Conservation (phyloP, 2,329 filamentous ascomycete species). For the Stachybotrys elegans region DNA sequence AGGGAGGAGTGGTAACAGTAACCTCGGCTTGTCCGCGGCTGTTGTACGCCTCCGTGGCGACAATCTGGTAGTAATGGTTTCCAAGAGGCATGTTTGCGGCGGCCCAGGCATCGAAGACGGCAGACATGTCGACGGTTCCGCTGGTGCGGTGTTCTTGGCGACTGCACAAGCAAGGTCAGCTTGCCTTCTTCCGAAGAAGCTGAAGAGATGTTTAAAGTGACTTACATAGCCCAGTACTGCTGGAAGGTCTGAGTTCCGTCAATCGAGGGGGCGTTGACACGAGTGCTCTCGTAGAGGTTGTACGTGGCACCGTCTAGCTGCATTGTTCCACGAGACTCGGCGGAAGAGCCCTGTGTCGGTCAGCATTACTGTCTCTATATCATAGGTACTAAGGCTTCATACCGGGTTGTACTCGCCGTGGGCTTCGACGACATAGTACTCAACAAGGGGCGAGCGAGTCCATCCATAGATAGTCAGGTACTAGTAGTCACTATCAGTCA, state of each 20-base stretch:
- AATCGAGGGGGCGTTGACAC: conserved; percentile 1
- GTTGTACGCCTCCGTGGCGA: too few species aligned
- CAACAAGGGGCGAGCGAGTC: not conserved
- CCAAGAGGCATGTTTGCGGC: conserved; percentile 38
- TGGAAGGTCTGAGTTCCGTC: conserved; percentile 2
- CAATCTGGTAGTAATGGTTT: conserved; percentile 42
- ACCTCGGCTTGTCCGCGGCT: too few species aligned
- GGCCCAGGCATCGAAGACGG: conserved; percentile 46
- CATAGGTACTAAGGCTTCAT: conserved; percentile 7
- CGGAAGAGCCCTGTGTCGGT: not conserved
- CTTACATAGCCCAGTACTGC: conserved; percentile 41
- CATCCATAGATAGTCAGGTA: conserved; percentile 1
- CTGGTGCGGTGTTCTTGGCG: conserved; percentile 37
- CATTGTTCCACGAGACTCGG: not conserved
- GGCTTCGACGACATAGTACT: conserved; percentile 2
- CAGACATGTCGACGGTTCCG: conserved; percentile 40
- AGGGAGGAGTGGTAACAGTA: too few species aligned
- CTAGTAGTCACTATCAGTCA: not conserved
- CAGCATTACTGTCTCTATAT: not conserved
- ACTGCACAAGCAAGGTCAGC: too few species aligned
- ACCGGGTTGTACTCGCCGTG: conserved; percentile 2
- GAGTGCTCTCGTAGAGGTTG: not conserved
- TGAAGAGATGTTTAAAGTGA: too few species aligned
- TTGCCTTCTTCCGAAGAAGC: too few species aligned
- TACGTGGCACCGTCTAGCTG: conserved; percentile 1